Evolutionary conservation across 352 stramenopile species (phyloP).

Genomic region (Globisporangium abappressorium): DNA sequence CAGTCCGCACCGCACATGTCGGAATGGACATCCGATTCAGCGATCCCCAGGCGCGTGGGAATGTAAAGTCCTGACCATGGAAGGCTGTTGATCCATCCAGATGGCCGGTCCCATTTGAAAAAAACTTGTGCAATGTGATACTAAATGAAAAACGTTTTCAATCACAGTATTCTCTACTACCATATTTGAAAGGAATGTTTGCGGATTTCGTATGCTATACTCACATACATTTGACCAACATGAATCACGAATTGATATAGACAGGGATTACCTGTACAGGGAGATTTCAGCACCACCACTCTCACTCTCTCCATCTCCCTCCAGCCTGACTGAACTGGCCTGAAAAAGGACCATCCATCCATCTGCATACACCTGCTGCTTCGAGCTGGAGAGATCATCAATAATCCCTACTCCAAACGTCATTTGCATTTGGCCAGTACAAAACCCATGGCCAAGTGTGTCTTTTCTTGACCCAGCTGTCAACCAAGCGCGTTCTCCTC

Average conservation of each 20-base stretch:
- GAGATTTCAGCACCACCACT: background rate
- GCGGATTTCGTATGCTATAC: too few species aligned
- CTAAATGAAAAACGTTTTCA: too few species aligned
- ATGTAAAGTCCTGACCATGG: too few species aligned
- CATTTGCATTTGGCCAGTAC: background rate
- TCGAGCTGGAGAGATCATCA: constrained; percentile 5
- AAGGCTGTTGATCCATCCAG: background rate
- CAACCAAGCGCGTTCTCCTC: constrained; percentile 1
- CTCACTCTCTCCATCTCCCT: background rate
- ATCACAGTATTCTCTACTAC: too few species aligned
- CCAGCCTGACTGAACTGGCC: background rate
- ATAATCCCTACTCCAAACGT: background rate
- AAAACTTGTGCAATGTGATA: too few species aligned
- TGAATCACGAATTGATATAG: background rate
- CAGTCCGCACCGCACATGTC: background rate
- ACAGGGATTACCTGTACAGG: background rate
- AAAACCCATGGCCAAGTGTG: background rate
- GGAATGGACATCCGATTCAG: background rate
- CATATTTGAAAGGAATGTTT: too few species aligned
- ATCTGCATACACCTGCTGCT: background rate
- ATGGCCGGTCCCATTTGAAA: background rate
- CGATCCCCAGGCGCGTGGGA: background rate
- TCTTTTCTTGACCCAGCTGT: constrained; percentile 4
- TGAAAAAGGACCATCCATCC: background rate
- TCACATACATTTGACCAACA: background rate